Percentiles rank a stretch among this genome's conserved stretches.
These are phyloP conservation scores for Hyparrhenia diplandra DNA, from an alignment of 176 grass and related monocot species.

Conservation along the genomic window DNA sequence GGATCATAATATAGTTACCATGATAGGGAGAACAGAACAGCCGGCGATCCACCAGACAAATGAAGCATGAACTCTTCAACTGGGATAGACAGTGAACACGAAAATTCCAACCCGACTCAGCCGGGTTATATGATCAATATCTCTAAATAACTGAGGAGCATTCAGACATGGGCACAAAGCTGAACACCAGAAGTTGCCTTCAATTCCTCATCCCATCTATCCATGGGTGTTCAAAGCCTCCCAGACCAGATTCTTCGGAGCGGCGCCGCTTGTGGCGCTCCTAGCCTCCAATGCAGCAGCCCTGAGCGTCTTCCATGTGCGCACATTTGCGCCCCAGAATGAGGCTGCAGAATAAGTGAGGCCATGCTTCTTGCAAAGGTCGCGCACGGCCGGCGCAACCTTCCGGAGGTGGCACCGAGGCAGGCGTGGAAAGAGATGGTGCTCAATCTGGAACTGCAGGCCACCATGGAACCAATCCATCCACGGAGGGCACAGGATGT, in stretches of 20 bases:
- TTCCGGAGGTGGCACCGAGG: constrained; percentile 68
- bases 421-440: constrained; percentile 91
- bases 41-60: constrained; percentile 10
- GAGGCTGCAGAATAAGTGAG: constrained; percentile 50
- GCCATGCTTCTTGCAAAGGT: constrained; percentile 93
- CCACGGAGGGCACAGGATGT: constrained; percentile 80
- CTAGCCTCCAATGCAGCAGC: constrained; percentile 79
- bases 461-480: constrained; percentile 99
- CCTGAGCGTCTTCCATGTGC: constrained; percentile 61
- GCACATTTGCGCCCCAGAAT: constrained; percentile 74
- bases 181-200: neutral
- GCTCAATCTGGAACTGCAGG: constrained; percentile 88
- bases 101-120: constrained; percentile 32
- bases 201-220: constrained; percentile 3
- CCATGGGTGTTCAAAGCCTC: constrained; percentile 92
- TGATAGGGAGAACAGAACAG: constrained; percentile 6
- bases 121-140: constrained; percentile 21
- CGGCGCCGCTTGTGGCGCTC: constrained; percentile 8
- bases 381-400: constrained; percentile 56
- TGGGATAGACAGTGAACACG: constrained; percentile 33
- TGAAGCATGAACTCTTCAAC: constrained; percentile 36
- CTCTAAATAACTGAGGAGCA: constrained; percentile 40
- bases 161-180: constrained; percentile 8
- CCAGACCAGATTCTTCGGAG: constrained; percentile 74
- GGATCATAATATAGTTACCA: constrained; percentile 23